Percentiles rank a stretch among this genome's conserved stretches.
These are phyloP conservation scores for Suhomyces bribrorum DNA, from an alignment of 1,139 yeast genomes.

Conservation along the genomic window DNA sequence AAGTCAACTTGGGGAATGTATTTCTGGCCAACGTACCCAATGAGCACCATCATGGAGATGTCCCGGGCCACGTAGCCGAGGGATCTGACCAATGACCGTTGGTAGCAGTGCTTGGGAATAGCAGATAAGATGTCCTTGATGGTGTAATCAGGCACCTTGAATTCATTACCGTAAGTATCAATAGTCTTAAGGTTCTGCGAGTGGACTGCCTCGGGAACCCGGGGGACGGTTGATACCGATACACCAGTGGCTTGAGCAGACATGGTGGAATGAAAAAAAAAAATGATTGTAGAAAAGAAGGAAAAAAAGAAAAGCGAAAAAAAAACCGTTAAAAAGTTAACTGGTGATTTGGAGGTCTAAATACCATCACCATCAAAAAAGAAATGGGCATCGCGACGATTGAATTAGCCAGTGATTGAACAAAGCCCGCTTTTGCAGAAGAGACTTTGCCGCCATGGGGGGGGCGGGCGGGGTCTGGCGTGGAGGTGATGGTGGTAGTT, in stretches of 20 bases:
- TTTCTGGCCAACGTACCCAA: slow-evolving; percentile 49
- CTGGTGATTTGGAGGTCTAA: neutral
- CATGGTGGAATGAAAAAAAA: slow-evolving; percentile 4
- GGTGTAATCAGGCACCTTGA: slow-evolving; percentile 62
- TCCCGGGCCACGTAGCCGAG: slow-evolving; percentile 62
- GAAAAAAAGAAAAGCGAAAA: neutral
- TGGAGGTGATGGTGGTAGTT: too few species aligned
- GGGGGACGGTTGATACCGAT: slow-evolving; percentile 18
- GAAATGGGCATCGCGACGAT: slow-evolving; percentile 4
- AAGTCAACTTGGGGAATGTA: slow-evolving; percentile 49
- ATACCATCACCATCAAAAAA: neutral
- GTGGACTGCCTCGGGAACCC: slow-evolving; percentile 21
- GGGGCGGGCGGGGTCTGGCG: too few species aligned
- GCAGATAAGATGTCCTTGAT: slow-evolving; percentile 62
- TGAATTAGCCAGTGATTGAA: neutral
- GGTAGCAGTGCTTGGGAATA: slow-evolving; percentile 64
- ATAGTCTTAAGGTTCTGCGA: slow-evolving; percentile 38
- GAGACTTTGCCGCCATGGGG: neutral
- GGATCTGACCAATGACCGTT: slow-evolving; percentile 51
- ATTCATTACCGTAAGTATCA: slow-evolving; percentile 57
- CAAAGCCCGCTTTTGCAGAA: neutral
- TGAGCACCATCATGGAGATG: slow-evolving; percentile 41
- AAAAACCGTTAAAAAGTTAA: neutral
- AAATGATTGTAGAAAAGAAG: neutral
- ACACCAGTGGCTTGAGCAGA: slow-evolving; percentile 11